phyloP scores from a whole-genome alignment of 2,329 filamentous ascomycete genomes.

The Trichoderma afroharzianum region DNA sequence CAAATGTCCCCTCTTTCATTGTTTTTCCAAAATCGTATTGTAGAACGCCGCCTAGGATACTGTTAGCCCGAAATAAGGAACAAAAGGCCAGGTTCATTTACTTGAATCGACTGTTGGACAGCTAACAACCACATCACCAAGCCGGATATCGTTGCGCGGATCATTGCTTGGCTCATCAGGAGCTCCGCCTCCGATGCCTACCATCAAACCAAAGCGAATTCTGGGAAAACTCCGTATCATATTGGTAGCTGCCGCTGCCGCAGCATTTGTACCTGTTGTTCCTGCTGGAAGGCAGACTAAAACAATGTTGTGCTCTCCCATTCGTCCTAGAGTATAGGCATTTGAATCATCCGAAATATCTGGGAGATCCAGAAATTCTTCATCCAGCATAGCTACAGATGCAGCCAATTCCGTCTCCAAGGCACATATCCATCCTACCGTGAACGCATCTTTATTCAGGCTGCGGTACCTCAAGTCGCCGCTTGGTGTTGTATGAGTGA shows the following conservation, averaged over 20 bases:
- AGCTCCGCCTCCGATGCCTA: neutral
- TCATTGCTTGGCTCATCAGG: neutral
- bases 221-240: neutral
- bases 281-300: constrained; percentile 19
- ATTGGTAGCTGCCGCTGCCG: neutral
- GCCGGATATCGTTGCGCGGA: neutral
- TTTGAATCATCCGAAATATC: neutral
- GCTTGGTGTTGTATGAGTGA: neutral
- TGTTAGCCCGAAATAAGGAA: too few species aligned
- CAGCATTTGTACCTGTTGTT: neutral
- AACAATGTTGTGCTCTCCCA: constrained; percentile 18
- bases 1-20: neutral
- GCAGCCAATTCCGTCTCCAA: constrained; percentile 15
- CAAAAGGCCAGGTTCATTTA: too few species aligned
- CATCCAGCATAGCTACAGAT: constrained; percentile 18
- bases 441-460: neutral
- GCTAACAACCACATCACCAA: neutral
- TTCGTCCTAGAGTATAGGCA: constrained; percentile 15
- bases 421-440: constrained; percentile 19
- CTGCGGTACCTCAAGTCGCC: neutral
- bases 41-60: neutral
- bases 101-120: neutral
- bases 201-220: neutral
- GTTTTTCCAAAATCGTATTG: neutral
- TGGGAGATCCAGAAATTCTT: neutral